Conservation (phyloP, 106 monocot genomes). For the Dendrobium officinale region DNA sequence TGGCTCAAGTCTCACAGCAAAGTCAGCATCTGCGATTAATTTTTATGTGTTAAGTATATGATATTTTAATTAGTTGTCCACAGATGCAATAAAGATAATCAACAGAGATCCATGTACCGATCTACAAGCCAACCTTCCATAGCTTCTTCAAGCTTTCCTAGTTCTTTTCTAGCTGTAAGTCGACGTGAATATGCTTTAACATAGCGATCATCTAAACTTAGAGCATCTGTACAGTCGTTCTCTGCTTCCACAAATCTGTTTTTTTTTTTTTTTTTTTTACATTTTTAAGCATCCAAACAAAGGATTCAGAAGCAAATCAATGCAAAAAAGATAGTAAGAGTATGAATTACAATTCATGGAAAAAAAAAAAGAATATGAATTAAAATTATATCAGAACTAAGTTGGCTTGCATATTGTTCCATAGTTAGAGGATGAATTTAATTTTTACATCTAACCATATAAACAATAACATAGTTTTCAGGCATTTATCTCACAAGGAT, state of each 20-base stretch:
- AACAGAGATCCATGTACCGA: background rate
- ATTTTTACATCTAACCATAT: background rate
- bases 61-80: background rate
- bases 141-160: slow-evolving; percentile 72
- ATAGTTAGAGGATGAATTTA: background rate
- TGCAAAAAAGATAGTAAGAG: background rate
- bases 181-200: slow-evolving; percentile 97
- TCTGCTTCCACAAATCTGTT: slow-evolving; percentile 86
- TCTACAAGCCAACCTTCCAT: slow-evolving; percentile 56
- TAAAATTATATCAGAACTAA: background rate
- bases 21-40: slow-evolving; percentile 70
- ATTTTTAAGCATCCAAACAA: background rate
- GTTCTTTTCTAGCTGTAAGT: slow-evolving; percentile 90
- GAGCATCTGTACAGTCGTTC: slow-evolving; percentile 86
- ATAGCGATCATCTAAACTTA: slow-evolving; percentile 91
- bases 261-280: background rate
- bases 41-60: background rate
- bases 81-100: background rate
- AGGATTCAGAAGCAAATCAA: background rate
- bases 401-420: no score
- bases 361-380: background rate
- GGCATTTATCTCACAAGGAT: background rate
- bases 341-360: background rate
- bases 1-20: slow-evolving; percentile 92
- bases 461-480: background rate